Evolutionary conservation across 2,329 filamentous ascomycete genomes (phyloP), one percentile per base, ranked within the genome.

Genomic region (Epicoccum nigrum): DNA sequence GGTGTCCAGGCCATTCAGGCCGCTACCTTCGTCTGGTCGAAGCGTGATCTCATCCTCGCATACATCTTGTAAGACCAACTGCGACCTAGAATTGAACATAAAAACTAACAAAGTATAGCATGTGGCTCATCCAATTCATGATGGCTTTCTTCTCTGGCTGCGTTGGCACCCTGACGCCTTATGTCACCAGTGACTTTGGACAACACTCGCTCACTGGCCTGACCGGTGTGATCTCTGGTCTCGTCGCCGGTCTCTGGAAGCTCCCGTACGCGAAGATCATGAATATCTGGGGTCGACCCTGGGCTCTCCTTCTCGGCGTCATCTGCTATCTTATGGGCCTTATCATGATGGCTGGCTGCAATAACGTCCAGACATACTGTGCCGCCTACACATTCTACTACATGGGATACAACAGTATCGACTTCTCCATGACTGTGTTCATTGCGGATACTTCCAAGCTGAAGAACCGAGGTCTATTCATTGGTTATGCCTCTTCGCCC

Each of bases 331-430:
- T 64, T 27, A 45, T 72, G 16, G 68, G 68, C 4, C 59, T 90
- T 69, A 87, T 88, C 44, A 78, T 90, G 73, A 88, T 89, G 80
- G 88, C 88, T 5, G 79, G 76, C 1, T 88, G 83, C 70, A 78
- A 79, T 8, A 82, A 82, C 51, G 80, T 88, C 20, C 70, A 82
- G 56, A 83, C 80, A 0, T 89, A 86, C 69, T 84, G 83, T 39
- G 86, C 86, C 4, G 85, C 83, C 2, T 79, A 85, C 56, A 85
- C 88, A 1, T 87, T 90, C 64, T 89, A 86, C 65, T 81, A 80
- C 44, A 80, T 88, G 30, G 87, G 87, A 9, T 71, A 64, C 53
- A 81, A 82, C 21, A 84, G 83, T 6, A 74, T 89, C 34, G 80
- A 79, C 51, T 88, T 87, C 63, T 80, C 81, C 33, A 76, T 89